Evolutionary conservation across 1,284 basidiomycete genomes (phyloP), one percentile per base, ranked within the genome.

Genomic region (Kwoniella shivajii): DNA sequence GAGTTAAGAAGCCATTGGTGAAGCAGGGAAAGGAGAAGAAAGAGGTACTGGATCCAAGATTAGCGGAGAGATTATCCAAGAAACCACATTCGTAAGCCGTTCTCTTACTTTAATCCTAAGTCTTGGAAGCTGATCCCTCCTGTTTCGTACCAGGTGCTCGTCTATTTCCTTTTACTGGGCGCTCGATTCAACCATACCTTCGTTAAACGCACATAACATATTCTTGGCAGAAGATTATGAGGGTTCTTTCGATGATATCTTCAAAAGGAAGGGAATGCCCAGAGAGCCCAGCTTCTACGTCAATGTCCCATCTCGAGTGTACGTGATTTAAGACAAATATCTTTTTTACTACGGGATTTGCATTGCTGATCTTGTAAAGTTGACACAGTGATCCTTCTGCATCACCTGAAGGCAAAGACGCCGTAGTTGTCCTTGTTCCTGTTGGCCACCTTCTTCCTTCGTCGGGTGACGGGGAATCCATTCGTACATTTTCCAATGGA

Each of bases 141-240:
- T 29, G 14, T n/a, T 56, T 74, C 3, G 59, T 59, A 27, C 53
- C 44, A 81, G 79, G 3, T 83, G 82, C 68, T 81, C 80, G 4
- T 79, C 77, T 5, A 82, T 83, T 55, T 80, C 78, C 20, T 83
- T 83, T 67, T 83, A 83, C 70, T 83, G 82, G 82, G 78, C 78
- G 0, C 78, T 82, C 67, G 74, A 74, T 39, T 59, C 75, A 4
- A 71, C 71, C 29, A 73, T 82, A 2, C 73, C 76, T 4, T 69
- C 78, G 26, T 67, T 83, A 16, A 76, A 78, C 20, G 79, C 79
- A 3, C 82, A 83, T 65, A 82, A 82, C 64, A 79, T 80, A 60
- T 81, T 80, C 66, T 66, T 81, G 51, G 79, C 80, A 5, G 77
- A 80, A 22, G 75, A 79, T 27, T 81, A 79, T 55, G 72, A 77